Conservation (phyloP, 495 filamentous ascomycete genomes). For the Aspergillus affinis region DNA sequence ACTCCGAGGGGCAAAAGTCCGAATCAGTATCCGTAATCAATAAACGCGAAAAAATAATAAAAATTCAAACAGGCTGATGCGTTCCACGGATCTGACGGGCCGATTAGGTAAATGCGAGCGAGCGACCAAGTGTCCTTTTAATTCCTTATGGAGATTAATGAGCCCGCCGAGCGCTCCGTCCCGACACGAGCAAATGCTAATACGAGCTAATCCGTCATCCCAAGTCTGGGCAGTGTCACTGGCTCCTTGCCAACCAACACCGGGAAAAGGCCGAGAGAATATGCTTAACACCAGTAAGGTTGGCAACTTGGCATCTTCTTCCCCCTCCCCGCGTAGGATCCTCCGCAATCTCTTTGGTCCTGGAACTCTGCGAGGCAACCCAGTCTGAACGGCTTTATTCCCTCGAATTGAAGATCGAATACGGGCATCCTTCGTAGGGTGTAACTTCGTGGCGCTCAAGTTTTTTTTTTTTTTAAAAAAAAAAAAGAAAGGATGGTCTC, state of each 20-base stretch:
- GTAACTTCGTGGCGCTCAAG: not conserved
- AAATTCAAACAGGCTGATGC: not conserved
- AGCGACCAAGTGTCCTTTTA: slow-evolving; percentile 13
- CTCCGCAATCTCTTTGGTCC: slow-evolving; percentile 6
- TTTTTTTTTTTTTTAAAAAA: no score
- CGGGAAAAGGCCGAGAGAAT: slow-evolving; percentile 29
- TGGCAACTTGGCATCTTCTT: slow-evolving; percentile 28
- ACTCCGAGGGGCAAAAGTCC: no score
- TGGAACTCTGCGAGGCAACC: slow-evolving; percentile 3
- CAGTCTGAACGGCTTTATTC: not conserved
- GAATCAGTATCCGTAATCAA: no score
- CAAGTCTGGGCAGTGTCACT: slow-evolving; percentile 5
- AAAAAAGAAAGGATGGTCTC: not conserved
- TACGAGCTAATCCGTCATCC: slow-evolving; percentile 18
- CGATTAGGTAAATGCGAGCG: slow-evolving; percentile 11
- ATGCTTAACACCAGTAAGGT: slow-evolving; percentile 52
- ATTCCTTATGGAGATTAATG: slow-evolving; percentile 8
- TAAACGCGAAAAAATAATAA: not conserved
- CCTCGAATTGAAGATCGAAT: not conserved
- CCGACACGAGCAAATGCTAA: slow-evolving; percentile 4
- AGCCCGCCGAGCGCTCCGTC: slow-evolving; percentile 14
- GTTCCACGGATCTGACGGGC: slow-evolving; percentile 17
- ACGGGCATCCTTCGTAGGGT: no score
- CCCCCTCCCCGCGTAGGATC: slow-evolving; percentile 22
- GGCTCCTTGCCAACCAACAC: slow-evolving; percentile 6